Evolutionary conservation across 2,329 filamentous ascomycete genomes (phyloP).

Genomic region (Orbilia javanica): DNA sequence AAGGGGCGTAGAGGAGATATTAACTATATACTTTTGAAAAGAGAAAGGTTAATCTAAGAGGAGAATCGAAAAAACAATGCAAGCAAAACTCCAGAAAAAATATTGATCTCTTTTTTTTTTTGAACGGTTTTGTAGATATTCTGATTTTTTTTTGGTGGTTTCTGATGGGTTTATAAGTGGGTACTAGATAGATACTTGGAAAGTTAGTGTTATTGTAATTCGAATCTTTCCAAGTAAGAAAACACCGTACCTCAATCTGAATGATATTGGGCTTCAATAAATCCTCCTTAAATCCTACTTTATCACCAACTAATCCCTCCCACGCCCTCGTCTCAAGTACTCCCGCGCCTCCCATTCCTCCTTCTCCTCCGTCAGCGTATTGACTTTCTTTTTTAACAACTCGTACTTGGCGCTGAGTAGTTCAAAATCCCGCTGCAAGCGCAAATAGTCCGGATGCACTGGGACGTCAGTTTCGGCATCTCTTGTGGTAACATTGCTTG

Average conservation of each 20-base stretch:
- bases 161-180: too few relatives aligned
- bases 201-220: slow-evolving; percentile 5
- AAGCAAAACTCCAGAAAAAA: too few relatives aligned
- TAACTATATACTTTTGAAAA: slow-evolving; percentile 14
- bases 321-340: slow-evolving; percentile 32
- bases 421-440: slow-evolving; percentile 50
- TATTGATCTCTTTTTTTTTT: slow-evolving; percentile 31
- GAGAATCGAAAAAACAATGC: neutral
- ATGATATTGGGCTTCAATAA: slow-evolving; percentile 18
- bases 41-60: neutral
- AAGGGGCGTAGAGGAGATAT: neutral
- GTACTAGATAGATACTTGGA: too few relatives aligned
- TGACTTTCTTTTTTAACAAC: slow-evolving; percentile 42
- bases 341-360: slow-evolving; percentile 54
- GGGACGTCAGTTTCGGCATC: slow-evolving; percentile 29
- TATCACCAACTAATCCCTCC: slow-evolving; percentile 11
- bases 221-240: neutral
- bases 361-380: slow-evolving; percentile 52
- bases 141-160: slow-evolving; percentile 35
- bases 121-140: slow-evolving; percentile 14
- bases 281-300: slow-evolving; percentile 8
- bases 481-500: slow-evolving; percentile 17
- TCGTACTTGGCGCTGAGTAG: slow-evolving; percentile 52
- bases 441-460: slow-evolving; percentile 51
- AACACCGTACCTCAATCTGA: slow-evolving; percentile 36